These are phyloP conservation scores for Myxozyma kluyveri DNA, from an alignment of 805 yeast genomes.

Conservation along the genomic window DNA sequence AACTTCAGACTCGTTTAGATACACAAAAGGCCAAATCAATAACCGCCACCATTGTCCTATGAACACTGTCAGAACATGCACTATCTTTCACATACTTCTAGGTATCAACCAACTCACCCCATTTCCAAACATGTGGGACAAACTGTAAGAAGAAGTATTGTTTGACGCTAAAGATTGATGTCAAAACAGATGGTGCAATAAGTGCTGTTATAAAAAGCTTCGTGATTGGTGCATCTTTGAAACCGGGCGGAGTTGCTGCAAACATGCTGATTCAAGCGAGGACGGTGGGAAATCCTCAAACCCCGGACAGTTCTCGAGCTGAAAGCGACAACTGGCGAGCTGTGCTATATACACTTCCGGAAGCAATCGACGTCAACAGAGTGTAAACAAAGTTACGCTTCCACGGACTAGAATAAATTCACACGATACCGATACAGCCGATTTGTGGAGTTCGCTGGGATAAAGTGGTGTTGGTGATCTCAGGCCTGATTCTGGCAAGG, in stretches of 20 bases:
- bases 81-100: too few species aligned
- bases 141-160: conserved; percentile 39
- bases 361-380: too few species aligned
- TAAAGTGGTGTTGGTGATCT: too few species aligned
- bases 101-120: conserved; percentile 34
- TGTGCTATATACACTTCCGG: too few species aligned
- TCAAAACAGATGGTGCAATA: conserved; percentile 37
- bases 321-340: neutral
- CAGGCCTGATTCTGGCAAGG: too few species aligned
- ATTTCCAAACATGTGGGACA: conserved; percentile 39
- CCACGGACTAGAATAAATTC: too few species aligned
- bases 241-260: conserved; percentile 42
- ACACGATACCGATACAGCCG: too few species aligned
- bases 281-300: too few species aligned
- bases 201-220: conserved; percentile 32
- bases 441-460: too few species aligned
- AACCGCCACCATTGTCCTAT: conserved; percentile 41
- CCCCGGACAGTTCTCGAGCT: too few species aligned
- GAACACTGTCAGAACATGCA: too few species aligned
- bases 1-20: conserved; percentile 41
- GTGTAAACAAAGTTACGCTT: too few species aligned
- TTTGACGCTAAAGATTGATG: conserved; percentile 41
- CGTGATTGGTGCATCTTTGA: conserved; percentile 41
- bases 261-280: conserved; percentile 38
- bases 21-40: conserved; percentile 36